Conservation (phyloP, 495 filamentous ascomycete species). For the Letharia columbiana region DNA sequence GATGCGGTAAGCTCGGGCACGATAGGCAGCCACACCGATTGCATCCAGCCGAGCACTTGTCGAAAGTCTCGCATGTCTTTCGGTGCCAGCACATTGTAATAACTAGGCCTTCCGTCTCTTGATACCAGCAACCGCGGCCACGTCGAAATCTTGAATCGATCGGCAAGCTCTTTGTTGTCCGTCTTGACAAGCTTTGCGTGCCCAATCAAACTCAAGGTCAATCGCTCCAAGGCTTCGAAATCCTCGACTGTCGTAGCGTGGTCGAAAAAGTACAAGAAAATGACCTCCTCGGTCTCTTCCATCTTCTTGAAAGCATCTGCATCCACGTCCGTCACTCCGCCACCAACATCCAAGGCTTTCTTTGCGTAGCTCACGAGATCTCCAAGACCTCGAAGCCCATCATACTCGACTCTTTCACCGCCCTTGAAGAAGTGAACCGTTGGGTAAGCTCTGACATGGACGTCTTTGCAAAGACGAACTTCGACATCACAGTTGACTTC, state of each 20-base stretch:
- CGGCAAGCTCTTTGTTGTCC: conserved; percentile 57
- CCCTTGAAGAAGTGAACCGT: conserved; percentile 91
- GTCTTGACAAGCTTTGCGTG: conserved; percentile 90
- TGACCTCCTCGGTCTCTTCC: conserved; percentile 88
- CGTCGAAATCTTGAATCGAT: conserved; percentile 86
- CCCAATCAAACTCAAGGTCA: conserved; percentile 79
- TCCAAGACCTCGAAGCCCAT: conserved; percentile 83
- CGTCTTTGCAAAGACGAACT: conserved; percentile 79
- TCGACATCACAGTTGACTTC: conserved; percentile 93
- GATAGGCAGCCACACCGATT: conserved; percentile 91
- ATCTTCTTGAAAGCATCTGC: conserved; percentile 66
- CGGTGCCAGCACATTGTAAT: conserved; percentile 76
- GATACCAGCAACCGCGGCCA: conserved; percentile 89
- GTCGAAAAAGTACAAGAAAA: conserved; percentile 96
- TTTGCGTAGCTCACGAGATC: conserved; percentile 81
- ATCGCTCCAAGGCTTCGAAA: conserved; percentile 75
- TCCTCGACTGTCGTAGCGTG: conserved; percentile 88
- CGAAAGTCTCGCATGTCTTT: conserved; percentile 82
- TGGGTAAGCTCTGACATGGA: conserved; percentile 66
- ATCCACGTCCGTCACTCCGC: conserved; percentile 72
- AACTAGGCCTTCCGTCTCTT: conserved; percentile 77
- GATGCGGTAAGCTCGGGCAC: conserved; percentile 87
- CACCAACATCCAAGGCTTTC: conserved; percentile 71
- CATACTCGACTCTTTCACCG: conserved; percentile 85
- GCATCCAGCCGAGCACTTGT: conserved; percentile 84